phyloP scores from a whole-genome alignment of 192 early-diverging fungal genomes.

The Fimicolochytrium jonesii region DNA sequence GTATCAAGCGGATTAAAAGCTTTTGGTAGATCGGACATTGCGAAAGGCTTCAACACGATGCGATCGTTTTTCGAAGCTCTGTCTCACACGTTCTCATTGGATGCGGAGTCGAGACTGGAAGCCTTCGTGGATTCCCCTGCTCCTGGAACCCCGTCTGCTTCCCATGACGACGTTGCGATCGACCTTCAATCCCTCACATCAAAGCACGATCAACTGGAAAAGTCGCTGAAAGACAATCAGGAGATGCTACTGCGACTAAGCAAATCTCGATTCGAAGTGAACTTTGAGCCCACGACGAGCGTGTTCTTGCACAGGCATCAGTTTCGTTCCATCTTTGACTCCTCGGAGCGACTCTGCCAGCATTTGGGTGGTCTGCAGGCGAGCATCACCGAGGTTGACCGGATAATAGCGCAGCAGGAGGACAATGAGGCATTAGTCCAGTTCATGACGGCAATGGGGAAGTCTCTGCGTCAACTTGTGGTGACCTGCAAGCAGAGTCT shows the following conservation, averaged over 20 bases:
- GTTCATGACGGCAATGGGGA: constrained; percentile 33
- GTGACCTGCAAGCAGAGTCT: constrained; percentile 36
- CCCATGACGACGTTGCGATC: too few relatives aligned
- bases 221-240: constrained; percentile 1
- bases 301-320: constrained; percentile 5
- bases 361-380: constrained; percentile 20
- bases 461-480: constrained; percentile 32
- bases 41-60: constrained; percentile 5
- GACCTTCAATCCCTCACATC: too few relatives aligned
- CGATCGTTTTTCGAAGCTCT: constrained; percentile 15
- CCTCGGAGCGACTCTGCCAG: constrained; percentile 19
- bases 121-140: too few relatives aligned
- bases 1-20: background rate
- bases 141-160: too few relatives aligned
- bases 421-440: constrained; percentile 27
- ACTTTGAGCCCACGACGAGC: constrained; percentile 13
- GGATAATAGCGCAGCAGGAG: constrained; percentile 12
- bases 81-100: constrained; percentile 13
- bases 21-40: constrained; percentile 1
- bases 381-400: constrained; percentile 17
- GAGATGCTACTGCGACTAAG: constrained; percentile 12
- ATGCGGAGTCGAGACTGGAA: background rate
- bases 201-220: constrained; percentile 9
- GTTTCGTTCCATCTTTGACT: constrained; percentile 4
- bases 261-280: constrained; percentile 3